Evolutionary conservation across 306 rosid genomes (phyloP), one percentile per base, ranked within the genome.

Genomic region (Cucurbita ficifolia): DNA sequence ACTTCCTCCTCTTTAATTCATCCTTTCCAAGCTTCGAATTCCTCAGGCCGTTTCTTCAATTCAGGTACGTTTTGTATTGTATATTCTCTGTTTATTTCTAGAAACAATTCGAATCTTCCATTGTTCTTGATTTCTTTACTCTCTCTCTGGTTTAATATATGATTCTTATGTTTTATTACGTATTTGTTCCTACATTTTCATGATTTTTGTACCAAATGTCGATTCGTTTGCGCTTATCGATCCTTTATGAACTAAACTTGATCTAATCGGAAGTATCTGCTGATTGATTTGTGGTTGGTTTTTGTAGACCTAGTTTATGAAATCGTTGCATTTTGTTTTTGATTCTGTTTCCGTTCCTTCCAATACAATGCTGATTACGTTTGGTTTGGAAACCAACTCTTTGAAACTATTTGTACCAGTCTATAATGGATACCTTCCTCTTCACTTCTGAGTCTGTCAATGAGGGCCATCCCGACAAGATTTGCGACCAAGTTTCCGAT

Each of bases 391-490:
- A 60, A 60, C 43, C 67, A 33, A 59, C 67, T 33, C 10, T 33
- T 11, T 14, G 18, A 1, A 46, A 60, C 3, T 60, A 0, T 6
- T 35, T 69, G 43, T 69, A 24, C 7, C 57, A 69, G 73, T 68
- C 14, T 22, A 50, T 29, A 24, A 76, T 76, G 79, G 79, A 76
- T 19, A 22, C 79, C 53, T 76, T 76, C 40, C 79, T 76, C 55
- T 76, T 76, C 69, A 76, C 79, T 48, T 76, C 79, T 10, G 79
- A 76, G 42, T 76, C 79, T 22, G 79, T 76, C 45, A 76, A 76
- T 14, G 79, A 76, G 73, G 79, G 79, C 21, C 79, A 76, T 45
- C 79, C 79, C 21, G 79, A 76, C 56, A 76, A 76, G 68, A 18
- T 76, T 24, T 76, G 79, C 9, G 79, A 77, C 48, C 80, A 77